phyloP scores from a whole-genome alignment of 2,329 filamentous ascomycete genomes.

The Bertia moriformis region DNA sequence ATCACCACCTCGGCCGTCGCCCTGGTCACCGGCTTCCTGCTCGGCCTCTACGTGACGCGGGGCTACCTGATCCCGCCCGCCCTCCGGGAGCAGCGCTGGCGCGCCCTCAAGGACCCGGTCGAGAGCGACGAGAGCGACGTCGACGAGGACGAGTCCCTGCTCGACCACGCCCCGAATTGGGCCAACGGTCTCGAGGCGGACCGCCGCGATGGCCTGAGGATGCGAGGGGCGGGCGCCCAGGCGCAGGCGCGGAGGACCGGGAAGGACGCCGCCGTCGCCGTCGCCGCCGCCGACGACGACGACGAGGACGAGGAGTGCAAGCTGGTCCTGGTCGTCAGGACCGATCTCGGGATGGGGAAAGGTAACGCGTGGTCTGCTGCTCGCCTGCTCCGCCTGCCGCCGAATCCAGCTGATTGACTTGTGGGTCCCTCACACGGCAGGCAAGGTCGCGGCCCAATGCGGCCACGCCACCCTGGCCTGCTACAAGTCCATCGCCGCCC shows the following conservation, averaged over 20 bases:
- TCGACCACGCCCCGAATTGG: conserved; percentile 58
- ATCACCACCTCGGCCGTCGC: conserved; percentile 62
- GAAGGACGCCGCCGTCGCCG: conserved; percentile 23
- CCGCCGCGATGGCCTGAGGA: conserved; percentile 36
- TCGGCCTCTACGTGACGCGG: conserved; percentile 59
- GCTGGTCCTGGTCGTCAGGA: conserved; percentile 79
- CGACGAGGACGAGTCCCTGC: conserved; percentile 39
- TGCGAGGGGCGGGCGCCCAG: conserved; percentile 15
- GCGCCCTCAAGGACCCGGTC: conserved; percentile 41
- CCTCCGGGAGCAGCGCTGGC: conserved; percentile 38
- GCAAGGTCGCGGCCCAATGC: conserved; percentile 93
- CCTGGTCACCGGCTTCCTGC: conserved; percentile 64
- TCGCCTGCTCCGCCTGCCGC: conserved; percentile 1
- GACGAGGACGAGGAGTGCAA: conserved; percentile 70
- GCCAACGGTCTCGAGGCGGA: conserved; percentile 45
- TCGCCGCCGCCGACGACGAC: conserved; percentile 10
- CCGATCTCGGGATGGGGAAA: conserved; percentile 94
- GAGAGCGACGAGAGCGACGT: conserved; percentile 59
- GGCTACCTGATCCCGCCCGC: conserved; percentile 43
- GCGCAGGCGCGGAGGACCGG: too few relatives aligned
- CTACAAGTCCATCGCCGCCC: conserved; percentile 66
- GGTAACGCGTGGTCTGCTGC: conserved; percentile 39
- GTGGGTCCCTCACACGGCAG: conserved; percentile 26
- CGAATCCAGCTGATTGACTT: neutral
- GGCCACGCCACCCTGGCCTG: conserved; percentile 93